A percentile compares a stretch with the other conserved stretches of the same genome.
These are phyloP conservation scores for Aspergillus transmontanensis DNA, from an alignment of 2,329 filamentous ascomycete species.

Conservation along the genomic window DNA sequence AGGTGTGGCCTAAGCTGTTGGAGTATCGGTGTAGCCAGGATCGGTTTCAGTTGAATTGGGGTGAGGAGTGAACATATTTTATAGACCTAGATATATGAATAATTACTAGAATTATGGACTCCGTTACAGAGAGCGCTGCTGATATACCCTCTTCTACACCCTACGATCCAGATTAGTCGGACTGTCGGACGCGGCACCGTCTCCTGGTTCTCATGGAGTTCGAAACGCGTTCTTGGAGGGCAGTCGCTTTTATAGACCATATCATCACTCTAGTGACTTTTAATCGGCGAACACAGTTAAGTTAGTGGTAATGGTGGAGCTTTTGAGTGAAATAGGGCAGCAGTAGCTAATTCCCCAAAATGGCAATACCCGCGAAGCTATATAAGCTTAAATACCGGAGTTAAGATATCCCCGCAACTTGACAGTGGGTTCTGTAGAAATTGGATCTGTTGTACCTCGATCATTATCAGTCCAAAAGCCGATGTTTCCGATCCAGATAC, in stretches of 20 bases:
- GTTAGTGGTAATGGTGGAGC: background rate
- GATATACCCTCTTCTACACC: no score
- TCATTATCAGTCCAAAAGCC: background rate
- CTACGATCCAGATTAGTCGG: background rate
- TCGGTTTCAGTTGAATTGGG: slow-evolving; percentile 82
- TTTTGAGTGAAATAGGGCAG: background rate
- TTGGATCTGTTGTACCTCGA: background rate
- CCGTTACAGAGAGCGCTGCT: background rate
- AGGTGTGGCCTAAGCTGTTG: slow-evolving; percentile 69
- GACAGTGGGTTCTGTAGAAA: background rate
- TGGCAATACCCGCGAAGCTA: background rate
- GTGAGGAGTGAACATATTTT: slow-evolving; percentile 57
- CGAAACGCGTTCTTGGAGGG: background rate
- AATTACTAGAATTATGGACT: background rate
- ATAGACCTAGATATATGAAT: background rate
- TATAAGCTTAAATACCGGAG: background rate
- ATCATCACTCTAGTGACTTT: background rate
- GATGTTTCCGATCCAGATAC: background rate
- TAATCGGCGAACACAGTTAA: background rate
- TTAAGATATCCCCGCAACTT: background rate
- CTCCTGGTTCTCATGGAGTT: background rate
- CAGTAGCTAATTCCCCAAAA: background rate
- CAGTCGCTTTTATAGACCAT: background rate
- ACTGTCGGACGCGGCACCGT: background rate
- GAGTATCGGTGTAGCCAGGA: slow-evolving; percentile 76